Conservation (phyloP, 371 early-diverging fungal genomes). For the Paramicrosporidium saccamoebae region DNA sequence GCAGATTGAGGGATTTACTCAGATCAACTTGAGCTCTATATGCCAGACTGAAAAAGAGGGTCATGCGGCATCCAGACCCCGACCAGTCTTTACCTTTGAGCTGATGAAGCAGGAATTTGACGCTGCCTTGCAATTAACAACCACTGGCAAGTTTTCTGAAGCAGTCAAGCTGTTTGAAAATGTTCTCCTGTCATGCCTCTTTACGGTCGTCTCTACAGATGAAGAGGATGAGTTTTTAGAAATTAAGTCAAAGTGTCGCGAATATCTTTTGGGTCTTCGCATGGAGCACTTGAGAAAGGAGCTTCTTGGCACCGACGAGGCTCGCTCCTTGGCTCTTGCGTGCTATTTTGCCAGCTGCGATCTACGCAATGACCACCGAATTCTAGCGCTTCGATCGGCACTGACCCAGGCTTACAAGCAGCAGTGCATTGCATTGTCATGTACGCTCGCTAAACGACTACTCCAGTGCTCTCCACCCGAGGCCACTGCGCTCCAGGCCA, state of each 20-base stretch:
- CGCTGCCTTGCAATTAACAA: too few relatives aligned
- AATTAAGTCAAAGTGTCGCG: constrained; percentile 39
- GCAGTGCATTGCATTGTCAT: constrained; percentile 40
- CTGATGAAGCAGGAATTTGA: constrained; percentile 40
- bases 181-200: constrained; percentile 29
- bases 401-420: constrained; percentile 39
- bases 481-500: constrained; percentile 37
- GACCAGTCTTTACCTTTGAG: constrained; percentile 2
- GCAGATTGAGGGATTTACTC: constrained; percentile 16
- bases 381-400: constrained; percentile 40
- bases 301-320: constrained; percentile 15
- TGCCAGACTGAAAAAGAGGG: constrained; percentile 17
- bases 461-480: constrained; percentile 48
- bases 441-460: constrained; percentile 45
- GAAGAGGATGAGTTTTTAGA: constrained; percentile 26
- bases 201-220: constrained; percentile 16
- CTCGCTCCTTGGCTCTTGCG: constrained; percentile 46
- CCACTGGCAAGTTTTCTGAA: constrained; percentile 30
- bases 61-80: constrained; percentile 2
- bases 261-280: constrained; percentile 52
- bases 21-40: constrained; percentile 16
- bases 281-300: constrained; percentile 42
- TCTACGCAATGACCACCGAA: constrained; percentile 49
- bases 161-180: constrained; percentile 28
- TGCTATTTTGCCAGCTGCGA: constrained; percentile 75